Evolutionary conservation across 1,139 yeast species (phyloP).

Genomic region (Yamadazyma buinensis): DNA sequence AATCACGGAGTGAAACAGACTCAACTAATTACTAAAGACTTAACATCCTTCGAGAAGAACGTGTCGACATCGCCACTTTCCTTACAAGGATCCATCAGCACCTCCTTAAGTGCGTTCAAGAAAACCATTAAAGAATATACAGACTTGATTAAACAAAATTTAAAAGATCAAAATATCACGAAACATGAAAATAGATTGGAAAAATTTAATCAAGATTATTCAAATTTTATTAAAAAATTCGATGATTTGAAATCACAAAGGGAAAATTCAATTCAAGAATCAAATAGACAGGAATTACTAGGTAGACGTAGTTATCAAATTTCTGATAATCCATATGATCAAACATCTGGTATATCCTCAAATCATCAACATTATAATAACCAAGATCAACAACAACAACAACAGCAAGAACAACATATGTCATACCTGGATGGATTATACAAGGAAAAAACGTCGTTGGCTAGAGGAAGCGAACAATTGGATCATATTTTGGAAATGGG

Average conservation of each 20-base stretch:
- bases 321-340: constrained; percentile 63
- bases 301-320: constrained; percentile 49
- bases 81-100: constrained; percentile 77
- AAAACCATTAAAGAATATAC: constrained; percentile 78
- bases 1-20: constrained; percentile 89
- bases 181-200: constrained; percentile 64
- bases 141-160: constrained; percentile 59
- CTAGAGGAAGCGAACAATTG: constrained; percentile 72
- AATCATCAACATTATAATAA: constrained; percentile 3
- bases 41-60: constrained; percentile 62
- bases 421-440: constrained; percentile 63
- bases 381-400: constrained; percentile 17
- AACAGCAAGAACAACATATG: constrained; percentile 21
- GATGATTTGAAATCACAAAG: constrained; percentile 60
- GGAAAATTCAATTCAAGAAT: constrained; percentile 54
- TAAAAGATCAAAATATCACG: constrained; percentile 50
- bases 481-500: constrained; percentile 93
- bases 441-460: constrained; percentile 63
- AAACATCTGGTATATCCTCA: constrained; percentile 10
- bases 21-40: constrained; percentile 64
- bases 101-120: constrained; percentile 70
- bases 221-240: constrained; percentile 55
- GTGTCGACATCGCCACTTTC: constrained; percentile 70
- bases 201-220: constrained; percentile 58
- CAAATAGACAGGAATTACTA: constrained; percentile 56